Evolutionary conservation across 2,329 filamentous ascomycete species (phyloP), one percentile per base, ranked within the genome.

Genomic region (Colletotrichum kahawae): DNA sequence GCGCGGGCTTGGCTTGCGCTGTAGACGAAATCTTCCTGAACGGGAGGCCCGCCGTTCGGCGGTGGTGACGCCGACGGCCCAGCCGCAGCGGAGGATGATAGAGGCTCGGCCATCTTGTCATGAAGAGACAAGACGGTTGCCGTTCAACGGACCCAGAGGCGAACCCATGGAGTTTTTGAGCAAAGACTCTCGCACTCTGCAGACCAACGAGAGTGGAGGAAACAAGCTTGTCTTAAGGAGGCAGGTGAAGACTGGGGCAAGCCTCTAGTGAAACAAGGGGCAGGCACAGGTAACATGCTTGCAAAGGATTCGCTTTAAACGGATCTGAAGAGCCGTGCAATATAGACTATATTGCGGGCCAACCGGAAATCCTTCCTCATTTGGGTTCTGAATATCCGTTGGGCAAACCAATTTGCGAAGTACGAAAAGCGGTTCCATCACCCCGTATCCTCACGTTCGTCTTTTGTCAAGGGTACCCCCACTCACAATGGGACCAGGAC

Each of bases 171-270:
- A 31, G 36, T 51, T 65, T 65, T 65, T 65, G 38, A 65, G 24
- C 29, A 36, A 43, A 31, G 54, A n/a, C 16, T 21, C 27, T 56
- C 13, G 18, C 64, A n/a, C 27, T 31, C 51, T 31, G 21, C 34
- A 57, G 14, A 21, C 34, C 54, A 69, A 43, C 67, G 24, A 36
- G 59, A 62, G 34, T 62, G 67, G 65, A 36, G 54, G 36, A 69
- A 69, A 69, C 67, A 69, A 69, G 67, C 67, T 62, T 48, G 54
- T 43, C 66, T 68, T 68, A 59, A 59, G 66, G 54, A 59, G 66
- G 48, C 65, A 67, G 65, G 65, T 34, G 36, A 38, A 29, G 33
- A 59, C 31, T 31, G 48, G 65, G 33, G 24, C 65, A 38, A 29
- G 14, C 31, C 51, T 59, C 21, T 59, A 27, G 66, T 68, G 54